Evolutionary conservation across 371 early-diverging fungal species (phyloP).

Genomic region (Rhizopus microsporus): DNA sequence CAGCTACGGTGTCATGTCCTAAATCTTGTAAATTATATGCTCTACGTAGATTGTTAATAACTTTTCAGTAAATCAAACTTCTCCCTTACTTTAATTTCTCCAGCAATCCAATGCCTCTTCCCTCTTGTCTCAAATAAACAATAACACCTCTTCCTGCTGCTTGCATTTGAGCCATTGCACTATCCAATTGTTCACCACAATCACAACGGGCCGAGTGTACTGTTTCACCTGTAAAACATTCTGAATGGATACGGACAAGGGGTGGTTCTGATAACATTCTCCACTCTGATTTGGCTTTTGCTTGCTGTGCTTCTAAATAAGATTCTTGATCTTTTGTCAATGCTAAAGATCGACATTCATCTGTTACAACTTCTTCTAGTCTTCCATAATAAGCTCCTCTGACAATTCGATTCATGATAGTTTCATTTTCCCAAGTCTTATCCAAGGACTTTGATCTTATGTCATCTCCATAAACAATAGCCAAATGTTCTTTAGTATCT

Average conservation of each 20-base stretch:
- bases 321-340: conserved; percentile 38
- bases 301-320: conserved; percentile 44
- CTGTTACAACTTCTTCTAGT: conserved; percentile 51
- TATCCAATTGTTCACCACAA: conserved; percentile 93
- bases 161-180: conserved; percentile 89
- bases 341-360: conserved; percentile 37
- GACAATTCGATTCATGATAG: conserved; percentile 74
- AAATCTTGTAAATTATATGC: conserved; percentile 96
- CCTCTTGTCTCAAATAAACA: conserved; percentile 95
- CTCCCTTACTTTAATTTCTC: conserved; percentile 84
- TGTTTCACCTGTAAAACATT: conserved; percentile 97
- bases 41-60: conserved; percentile 33
- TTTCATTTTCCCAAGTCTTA: conserved; percentile 64
- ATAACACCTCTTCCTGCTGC: conserved; percentile 84
- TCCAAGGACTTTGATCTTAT: conserved; percentile 75
- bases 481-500: conserved; percentile 91
- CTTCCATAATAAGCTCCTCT: conserved; percentile 78
- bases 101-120: conserved; percentile 91
- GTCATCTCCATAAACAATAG: conserved; percentile 88
- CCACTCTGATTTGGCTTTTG: conserved; percentile 35
- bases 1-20: conserved; percentile 94
- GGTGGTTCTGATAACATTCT: conserved; percentile 48
- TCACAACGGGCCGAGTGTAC: conserved; percentile 92
- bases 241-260: conserved; percentile 92
- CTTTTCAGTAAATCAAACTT: neutral